A percentile compares a stretch with the other conserved stretches of the same genome.
Conservation (phyloP, 2,329 filamentous ascomycete species). For the Talaromyces sp. region DNA sequence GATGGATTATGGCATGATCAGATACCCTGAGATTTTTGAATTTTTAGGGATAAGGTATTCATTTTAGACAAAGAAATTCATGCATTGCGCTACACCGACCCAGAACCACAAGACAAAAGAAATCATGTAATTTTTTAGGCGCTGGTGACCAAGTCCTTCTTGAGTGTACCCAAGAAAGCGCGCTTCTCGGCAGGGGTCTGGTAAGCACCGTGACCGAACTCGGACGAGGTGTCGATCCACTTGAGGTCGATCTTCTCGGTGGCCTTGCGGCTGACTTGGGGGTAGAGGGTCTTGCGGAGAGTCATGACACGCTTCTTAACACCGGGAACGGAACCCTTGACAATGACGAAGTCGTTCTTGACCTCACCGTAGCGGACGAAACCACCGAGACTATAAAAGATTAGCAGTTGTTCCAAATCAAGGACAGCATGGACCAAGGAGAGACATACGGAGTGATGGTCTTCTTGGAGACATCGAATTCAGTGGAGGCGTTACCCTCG, state of each 20-base stretch:
- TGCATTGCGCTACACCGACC: conserved; percentile 37
- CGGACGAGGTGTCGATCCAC: conserved; percentile 99
- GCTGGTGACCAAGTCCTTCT: conserved; percentile 78
- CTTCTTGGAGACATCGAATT: conserved; percentile 98
- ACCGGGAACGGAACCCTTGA: conserved; percentile 97
- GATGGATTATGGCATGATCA: not conserved
- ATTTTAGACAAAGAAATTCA: conserved; percentile 41
- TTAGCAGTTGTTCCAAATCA: not conserved
- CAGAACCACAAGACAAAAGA: conserved; percentile 21
- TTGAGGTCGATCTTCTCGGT: conserved; percentile 99
- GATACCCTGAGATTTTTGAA: conserved; percentile 7
- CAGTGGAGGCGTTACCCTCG: conserved; percentile 89
- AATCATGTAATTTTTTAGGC: conserved; percentile 47
- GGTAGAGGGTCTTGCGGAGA: conserved; percentile 97
- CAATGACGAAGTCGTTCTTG: conserved; percentile 97
- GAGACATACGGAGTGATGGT: conserved; percentile 93
- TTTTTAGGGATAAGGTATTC: conserved; percentile 23
- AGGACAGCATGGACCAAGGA: not conserved
- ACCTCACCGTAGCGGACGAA: conserved; percentile 99
- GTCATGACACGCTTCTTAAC: conserved; percentile 99
- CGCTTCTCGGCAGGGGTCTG: conserved; percentile 98
- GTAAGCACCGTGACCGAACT: conserved; percentile 99
- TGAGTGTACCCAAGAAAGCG: conserved; percentile 95
- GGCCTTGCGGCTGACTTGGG: conserved; percentile 89
- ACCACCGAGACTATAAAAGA: conserved; percentile 75